Evolutionary conservation across 1,284 basidiomycete species (phyloP).

Genomic region (Microbotryum lychnidis-dioicae): DNA sequence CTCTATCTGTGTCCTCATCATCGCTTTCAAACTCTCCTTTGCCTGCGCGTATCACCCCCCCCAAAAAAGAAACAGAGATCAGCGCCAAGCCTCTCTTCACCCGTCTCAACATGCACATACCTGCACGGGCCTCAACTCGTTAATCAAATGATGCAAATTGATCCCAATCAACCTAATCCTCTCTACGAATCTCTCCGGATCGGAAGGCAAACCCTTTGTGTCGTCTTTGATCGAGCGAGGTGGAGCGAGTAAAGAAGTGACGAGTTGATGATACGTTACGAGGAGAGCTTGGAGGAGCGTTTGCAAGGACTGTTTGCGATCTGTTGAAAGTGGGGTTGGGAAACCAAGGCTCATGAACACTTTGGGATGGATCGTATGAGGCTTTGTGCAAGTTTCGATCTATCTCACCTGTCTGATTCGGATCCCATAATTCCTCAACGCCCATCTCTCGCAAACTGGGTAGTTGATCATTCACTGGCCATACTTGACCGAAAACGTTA

Average conservation of each 20-base stretch:
- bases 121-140: conserved; percentile 37
- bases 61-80: neutral
- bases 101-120: conserved; percentile 5
- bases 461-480: conserved; percentile 35
- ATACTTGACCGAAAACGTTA: conserved; percentile 36
- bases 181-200: conserved; percentile 31
- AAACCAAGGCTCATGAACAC: no score
- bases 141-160: conserved; percentile 39
- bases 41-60: conserved; percentile 31
- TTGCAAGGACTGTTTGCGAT: conserved; percentile 29
- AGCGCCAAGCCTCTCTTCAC: no score
- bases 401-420: no score
- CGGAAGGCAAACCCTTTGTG: conserved; percentile 10
- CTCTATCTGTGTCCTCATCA: conserved; percentile 36
- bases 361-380: no score
- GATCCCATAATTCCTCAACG: conserved; percentile 31
- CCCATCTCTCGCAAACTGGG: conserved; percentile 36
- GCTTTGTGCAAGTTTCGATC: no score
- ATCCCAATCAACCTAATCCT: conserved; percentile 34
- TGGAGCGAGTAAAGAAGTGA: conserved; percentile 34
- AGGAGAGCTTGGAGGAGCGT: conserved; percentile 34
- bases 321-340: neutral
- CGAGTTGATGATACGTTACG: conserved; percentile 35
- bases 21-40: conserved; percentile 35
- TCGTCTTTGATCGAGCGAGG: conserved; percentile 32